Percentiles rank a stretch among this genome's conserved stretches.
phyloP scores from a whole-genome alignment of 176 grass and related monocot species.

The Areca catechu region DNA sequence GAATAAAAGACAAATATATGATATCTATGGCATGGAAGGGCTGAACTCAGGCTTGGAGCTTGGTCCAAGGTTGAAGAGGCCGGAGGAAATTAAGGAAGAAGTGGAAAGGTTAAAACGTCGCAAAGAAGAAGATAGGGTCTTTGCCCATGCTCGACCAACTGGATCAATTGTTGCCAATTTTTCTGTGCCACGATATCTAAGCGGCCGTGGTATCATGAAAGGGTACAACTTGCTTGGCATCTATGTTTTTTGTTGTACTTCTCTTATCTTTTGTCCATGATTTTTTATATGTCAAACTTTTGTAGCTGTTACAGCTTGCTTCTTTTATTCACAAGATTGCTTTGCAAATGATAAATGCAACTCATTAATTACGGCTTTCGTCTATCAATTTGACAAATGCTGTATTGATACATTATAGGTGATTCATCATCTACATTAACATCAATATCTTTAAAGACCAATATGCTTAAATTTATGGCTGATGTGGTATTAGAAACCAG shows the following conservation, averaged over 20 bases:
- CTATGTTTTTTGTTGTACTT: background rate
- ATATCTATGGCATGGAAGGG: constrained; percentile 98
- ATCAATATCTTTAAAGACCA: no score
- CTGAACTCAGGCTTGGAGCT: constrained; percentile 82
- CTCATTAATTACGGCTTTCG: no score
- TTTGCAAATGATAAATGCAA: no score
- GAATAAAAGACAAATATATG: constrained; percentile 95
- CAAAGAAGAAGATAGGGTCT: constrained; percentile 70
- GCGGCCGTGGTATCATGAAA: constrained; percentile 61
- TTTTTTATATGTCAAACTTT: background rate
- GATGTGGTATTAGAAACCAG: no score
- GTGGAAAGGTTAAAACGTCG: constrained; percentile 63
- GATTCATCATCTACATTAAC: no score
- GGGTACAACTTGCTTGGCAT: constrained; percentile 42
- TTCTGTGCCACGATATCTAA: constrained; percentile 64
- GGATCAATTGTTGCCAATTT: constrained; percentile 55
- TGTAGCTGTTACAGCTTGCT: no score
- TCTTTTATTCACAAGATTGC: no score
- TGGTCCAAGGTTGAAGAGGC: constrained; percentile 82
- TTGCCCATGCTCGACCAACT: constrained; percentile 41
- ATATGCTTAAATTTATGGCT: no score
- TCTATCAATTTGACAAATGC: no score
- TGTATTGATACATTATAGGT: no score
- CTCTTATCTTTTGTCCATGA: background rate
- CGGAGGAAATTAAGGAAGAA: constrained; percentile 83